A percentile compares a stretch with the other conserved stretches of the same genome.
Conservation (phyloP, 2,329 filamentous ascomycete genomes). For the Exophiala sp. region DNA sequence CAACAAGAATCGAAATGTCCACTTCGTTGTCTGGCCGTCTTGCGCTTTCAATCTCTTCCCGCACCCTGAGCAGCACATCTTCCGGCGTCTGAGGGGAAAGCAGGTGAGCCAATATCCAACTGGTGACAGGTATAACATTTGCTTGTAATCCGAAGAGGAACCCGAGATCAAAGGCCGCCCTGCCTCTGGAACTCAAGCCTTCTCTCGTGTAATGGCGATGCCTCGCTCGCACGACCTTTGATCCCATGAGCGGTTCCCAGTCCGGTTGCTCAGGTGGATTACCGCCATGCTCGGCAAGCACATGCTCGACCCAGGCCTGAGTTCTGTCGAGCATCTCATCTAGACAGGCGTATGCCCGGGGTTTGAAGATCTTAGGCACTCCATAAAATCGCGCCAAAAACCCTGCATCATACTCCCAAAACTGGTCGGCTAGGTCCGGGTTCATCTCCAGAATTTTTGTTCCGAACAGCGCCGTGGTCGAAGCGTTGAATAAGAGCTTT, state of each 20-base stretch:
- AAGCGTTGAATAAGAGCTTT: slow-evolving; percentile 3
- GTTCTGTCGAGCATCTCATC: slow-evolving; percentile 6
- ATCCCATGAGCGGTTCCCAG: slow-evolving; percentile 1
- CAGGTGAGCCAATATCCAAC: slow-evolving; percentile 45
- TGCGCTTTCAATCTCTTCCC: slow-evolving; percentile 39
- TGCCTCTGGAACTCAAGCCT: slow-evolving; percentile 20
- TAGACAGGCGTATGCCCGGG: slow-evolving; percentile 1
- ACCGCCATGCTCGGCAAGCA: neutral
- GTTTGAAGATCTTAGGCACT: slow-evolving; percentile 18
- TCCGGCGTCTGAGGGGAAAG: slow-evolving; percentile 33
- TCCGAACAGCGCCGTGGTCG: slow-evolving; percentile 36
- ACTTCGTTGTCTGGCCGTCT: slow-evolving; percentile 36
- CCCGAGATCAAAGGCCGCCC: slow-evolving; percentile 36
- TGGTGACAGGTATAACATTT: slow-evolving; percentile 38
- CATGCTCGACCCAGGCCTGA: slow-evolving; percentile 2
- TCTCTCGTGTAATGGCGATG: slow-evolving; percentile 11
- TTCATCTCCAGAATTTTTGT: slow-evolving; percentile 43
- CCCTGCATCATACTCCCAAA: slow-evolving; percentile 36
- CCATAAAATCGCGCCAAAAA: slow-evolving; percentile 25
- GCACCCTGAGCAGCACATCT: slow-evolving; percentile 39
- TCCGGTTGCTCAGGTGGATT: slow-evolving; percentile 7
- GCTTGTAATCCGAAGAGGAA: slow-evolving; percentile 35
- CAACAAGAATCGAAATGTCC: slow-evolving; percentile 37
- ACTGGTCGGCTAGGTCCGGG: slow-evolving; percentile 36
- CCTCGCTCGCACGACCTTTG: slow-evolving; percentile 14